phyloP scores from a whole-genome alignment of 768 basidiomycete species.

The Pulveroboletus sp. region DNA sequence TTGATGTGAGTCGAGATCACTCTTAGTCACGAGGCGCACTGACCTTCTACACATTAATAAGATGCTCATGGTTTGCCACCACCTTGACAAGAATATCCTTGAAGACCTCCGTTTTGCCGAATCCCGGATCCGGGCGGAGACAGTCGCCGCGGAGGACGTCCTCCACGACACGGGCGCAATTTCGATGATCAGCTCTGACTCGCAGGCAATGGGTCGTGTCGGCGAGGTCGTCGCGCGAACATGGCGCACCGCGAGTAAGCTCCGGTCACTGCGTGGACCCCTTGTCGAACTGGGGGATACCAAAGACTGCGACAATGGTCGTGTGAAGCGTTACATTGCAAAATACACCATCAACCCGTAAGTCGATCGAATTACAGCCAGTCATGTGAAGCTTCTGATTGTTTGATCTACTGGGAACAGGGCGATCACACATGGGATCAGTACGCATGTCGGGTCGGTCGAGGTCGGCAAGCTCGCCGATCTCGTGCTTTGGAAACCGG shows the following conservation, averaged over 20 bases:
- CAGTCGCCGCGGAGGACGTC: slow-evolving; percentile 96
- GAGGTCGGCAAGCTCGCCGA: slow-evolving; percentile 85
- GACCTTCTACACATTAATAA: slow-evolving; percentile 31
- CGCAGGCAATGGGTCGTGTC: slow-evolving; percentile 98
- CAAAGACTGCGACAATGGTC: slow-evolving; percentile 60
- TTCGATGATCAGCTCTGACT: slow-evolving; percentile 94
- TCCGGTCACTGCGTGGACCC: slow-evolving; percentile 78
- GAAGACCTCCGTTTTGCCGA: slow-evolving; percentile 97
- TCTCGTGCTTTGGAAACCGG: slow-evolving; percentile 93
- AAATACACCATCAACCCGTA: slow-evolving; percentile 99
- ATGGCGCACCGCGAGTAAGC: slow-evolving; percentile 97
- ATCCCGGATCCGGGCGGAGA: slow-evolving; percentile 94
- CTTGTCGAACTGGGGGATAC: slow-evolving; percentile 55
- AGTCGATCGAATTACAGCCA: slow-evolving; percentile 31
- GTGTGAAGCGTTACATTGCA: slow-evolving; percentile 92
- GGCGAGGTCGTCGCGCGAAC: slow-evolving; percentile 92
- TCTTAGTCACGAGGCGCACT: not conserved
- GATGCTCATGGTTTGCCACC: slow-evolving; percentile 99
- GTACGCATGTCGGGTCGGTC: slow-evolving; percentile 82
- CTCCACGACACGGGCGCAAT: slow-evolving; percentile 92
- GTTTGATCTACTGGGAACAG: slow-evolving; percentile 38
- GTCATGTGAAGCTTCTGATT: not conserved
- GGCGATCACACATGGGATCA: slow-evolving; percentile 92
- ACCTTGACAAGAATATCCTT: slow-evolving; percentile 85
- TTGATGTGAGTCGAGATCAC: slow-evolving; percentile 65